Evolutionary conservation across 129 eudicot genomes (phyloP).

Genomic region (Artemisia tridentata): DNA sequence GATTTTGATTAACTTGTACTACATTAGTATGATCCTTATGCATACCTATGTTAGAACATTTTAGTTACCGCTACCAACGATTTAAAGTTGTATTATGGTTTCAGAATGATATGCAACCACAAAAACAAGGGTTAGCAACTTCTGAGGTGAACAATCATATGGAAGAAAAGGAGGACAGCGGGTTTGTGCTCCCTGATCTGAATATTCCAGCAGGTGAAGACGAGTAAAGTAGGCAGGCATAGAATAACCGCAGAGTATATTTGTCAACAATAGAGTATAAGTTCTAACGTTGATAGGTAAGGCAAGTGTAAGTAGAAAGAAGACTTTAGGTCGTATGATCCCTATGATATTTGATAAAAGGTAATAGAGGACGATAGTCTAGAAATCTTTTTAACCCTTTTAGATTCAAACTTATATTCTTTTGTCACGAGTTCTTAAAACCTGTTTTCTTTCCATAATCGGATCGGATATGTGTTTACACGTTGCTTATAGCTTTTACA

Average conservation of each 20-base stretch:
- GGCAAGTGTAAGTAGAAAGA: slow-evolving; percentile 35
- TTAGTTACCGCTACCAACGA: not conserved
- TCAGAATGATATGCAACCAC: slow-evolving; percentile 24
- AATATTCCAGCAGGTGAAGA: slow-evolving; percentile 35
- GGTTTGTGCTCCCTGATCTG: slow-evolving; percentile 36
- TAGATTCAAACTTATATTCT: slow-evolving; percentile 29
- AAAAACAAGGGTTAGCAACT: not conserved
- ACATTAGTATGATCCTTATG: too few relatives aligned
- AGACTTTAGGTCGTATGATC: too few relatives aligned
- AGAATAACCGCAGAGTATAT: slow-evolving; percentile 34
- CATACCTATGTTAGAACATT: too few relatives aligned
- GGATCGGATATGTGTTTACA: not conserved
- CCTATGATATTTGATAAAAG: too few relatives aligned
- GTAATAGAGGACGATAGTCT: slow-evolving; percentile 29
- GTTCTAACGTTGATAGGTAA: slow-evolving; percentile 37
- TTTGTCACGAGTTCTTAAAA: slow-evolving; percentile 3
- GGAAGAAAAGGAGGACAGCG: slow-evolving; percentile 12
- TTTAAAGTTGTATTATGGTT: not conserved
- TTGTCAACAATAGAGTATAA: slow-evolving; percentile 37
- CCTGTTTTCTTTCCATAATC: not conserved
- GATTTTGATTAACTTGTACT: too few relatives aligned
- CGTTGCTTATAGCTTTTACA: not conserved
- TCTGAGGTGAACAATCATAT: not conserved
- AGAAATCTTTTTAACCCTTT: slow-evolving; percentile 26
- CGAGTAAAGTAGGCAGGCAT: slow-evolving; percentile 27